These are phyloP conservation scores for Saccharomyces cerevisiae DNA, from an alignment of 805 yeast genomes.

Conservation along the genomic window DNA sequence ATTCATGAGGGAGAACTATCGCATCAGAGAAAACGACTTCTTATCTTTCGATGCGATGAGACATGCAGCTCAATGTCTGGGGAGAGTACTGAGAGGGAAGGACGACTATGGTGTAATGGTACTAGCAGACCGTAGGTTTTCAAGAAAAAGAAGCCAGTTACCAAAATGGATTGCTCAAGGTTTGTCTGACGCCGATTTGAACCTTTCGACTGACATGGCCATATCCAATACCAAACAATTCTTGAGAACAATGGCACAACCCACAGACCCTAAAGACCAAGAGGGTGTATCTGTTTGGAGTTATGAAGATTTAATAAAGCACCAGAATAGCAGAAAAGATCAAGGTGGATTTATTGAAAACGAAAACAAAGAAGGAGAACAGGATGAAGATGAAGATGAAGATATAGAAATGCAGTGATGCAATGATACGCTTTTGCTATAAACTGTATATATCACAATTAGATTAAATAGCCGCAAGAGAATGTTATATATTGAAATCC, in stretches of 20 bases:
- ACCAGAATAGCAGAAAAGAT: conserved; percentile 45
- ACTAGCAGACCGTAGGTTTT: conserved; percentile 86
- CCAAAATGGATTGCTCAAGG: conserved; percentile 98
- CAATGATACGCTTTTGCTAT: neutral
- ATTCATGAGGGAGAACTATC: conserved; percentile 85
- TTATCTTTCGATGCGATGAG: conserved; percentile 98
- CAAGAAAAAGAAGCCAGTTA: conserved; percentile 74
- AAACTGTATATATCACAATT: neutral
- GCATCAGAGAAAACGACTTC: conserved; percentile 89
- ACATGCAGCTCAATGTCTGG: conserved; percentile 98
- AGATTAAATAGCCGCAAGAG: neutral
- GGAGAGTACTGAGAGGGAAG: conserved; percentile 94
- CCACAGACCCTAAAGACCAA: conserved; percentile 78
- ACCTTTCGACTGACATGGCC: conserved; percentile 95
- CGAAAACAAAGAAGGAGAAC: conserved; percentile 7
- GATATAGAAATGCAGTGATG: conserved; percentile 17
- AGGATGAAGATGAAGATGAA: conserved; percentile 22
- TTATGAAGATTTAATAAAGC: conserved; percentile 50
- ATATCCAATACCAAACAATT: conserved; percentile 89
- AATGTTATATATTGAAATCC: neutral
- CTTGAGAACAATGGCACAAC: conserved; percentile 89
- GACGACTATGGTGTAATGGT: conserved; percentile 99
- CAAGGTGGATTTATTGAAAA: conserved; percentile 4
- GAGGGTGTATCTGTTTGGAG: conserved; percentile 95
- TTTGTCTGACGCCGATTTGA: conserved; percentile 80